A percentile compares a stretch with the other conserved stretches of the same genome.
Evolutionary conservation across 169 alveolate species (phyloP).

Genomic region (Cyclospora cayetanensis): DNA sequence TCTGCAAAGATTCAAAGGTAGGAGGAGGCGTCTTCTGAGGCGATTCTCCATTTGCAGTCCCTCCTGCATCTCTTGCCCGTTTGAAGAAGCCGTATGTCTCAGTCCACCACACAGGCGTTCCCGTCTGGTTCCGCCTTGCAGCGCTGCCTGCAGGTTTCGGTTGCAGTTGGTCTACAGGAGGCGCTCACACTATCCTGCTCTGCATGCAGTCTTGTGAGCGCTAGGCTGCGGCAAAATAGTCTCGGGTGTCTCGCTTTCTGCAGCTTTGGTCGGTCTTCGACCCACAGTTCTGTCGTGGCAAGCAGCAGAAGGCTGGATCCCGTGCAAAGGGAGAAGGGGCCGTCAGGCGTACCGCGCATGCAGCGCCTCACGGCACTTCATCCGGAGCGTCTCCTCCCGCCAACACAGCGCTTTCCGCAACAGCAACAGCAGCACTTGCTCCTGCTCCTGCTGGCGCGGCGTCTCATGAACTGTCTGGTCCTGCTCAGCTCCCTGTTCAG

Average conservation of each 20-base stretch:
- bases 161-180: too few species aligned
- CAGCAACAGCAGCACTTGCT: not conserved
- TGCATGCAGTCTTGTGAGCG: too few species aligned
- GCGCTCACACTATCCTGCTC: too few species aligned
- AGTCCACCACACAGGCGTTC: too few species aligned
- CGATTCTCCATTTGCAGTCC: too few species aligned
- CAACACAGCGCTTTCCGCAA: constrained; percentile 5
- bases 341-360: constrained; percentile 17
- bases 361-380: not conserved
- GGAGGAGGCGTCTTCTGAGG: too few species aligned
- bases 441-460: not conserved
- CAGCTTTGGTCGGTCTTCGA: constrained; percentile 59
- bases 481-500: not conserved
- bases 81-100: too few species aligned
- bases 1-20: constrained; percentile 58
- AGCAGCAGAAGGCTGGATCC: constrained; percentile 50
- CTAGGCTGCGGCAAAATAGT: too few species aligned
- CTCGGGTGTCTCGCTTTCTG: too few species aligned
- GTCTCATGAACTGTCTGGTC: not conserved
- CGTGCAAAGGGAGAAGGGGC: constrained; percentile 38
- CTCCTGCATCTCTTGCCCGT: too few species aligned
- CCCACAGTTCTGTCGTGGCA: constrained; percentile 49
- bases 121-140: too few species aligned
- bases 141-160: too few species aligned
- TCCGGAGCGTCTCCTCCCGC: not conserved